Evolutionary conservation across 768 basidiomycete genomes (phyloP), one percentile per base, ranked within the genome.

Genomic region (Clathrus columnatus): DNA sequence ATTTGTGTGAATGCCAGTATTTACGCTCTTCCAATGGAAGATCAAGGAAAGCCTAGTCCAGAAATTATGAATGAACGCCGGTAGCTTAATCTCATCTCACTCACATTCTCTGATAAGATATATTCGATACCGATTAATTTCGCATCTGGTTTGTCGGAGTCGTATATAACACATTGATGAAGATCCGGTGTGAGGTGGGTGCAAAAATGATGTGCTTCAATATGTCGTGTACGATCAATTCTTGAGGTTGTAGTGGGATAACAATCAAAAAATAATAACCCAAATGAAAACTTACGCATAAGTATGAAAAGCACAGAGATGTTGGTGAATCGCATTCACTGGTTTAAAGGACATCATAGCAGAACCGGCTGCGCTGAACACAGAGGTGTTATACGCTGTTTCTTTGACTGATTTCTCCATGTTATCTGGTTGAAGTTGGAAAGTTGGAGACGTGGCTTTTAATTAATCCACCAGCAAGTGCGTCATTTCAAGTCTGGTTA

Each of bases 1-100:
- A 75, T 58, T 77, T 73, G 59, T 80, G 79, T 14, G 73, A 76
- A 61, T 80, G 79, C 79, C 78, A 79, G 54, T 72, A 77, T 60
- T 66, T 72, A 61, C 75, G 73, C 67, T 78, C 77, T 23, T 76
- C 74, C 26, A 67, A 61, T 3, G 73, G 68, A 1, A 82, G 70
- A 1, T 62, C 60, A 44, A 64, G 57, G 62, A 78, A 80, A 16
- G 68, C 55, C 68, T 70, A 30, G 7, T 1, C 7, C 36, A 45
- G 0, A 14, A 6, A 26, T 10, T 36, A 16, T n/a, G 41, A 18
- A 43, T 42, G 57, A 26, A 62, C 32, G n/a, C 6, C 10, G 24
- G 42, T 47, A 17, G 7, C 44, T 44, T 32, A 28, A 16, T 47
- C 32, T 49, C 32, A 24, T 28, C 28, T 11, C 17, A 30, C 56